Evolutionary conservation across 768 basidiomycete genomes (phyloP).

Genomic region (Leccinum aurantiacum): DNA sequence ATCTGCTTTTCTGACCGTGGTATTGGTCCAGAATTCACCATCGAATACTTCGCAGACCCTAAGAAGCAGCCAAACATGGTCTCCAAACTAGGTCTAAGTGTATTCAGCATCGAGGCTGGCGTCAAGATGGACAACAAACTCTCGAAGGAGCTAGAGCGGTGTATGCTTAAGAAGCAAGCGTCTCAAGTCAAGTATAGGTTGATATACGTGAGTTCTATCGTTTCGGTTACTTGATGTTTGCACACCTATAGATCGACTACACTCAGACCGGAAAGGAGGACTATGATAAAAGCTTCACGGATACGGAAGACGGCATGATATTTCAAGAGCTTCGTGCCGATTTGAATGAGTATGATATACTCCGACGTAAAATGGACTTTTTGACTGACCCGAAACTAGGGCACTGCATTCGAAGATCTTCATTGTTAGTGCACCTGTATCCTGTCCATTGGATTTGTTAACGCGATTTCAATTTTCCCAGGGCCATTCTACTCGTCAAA

Average conservation of each 20-base stretch:
- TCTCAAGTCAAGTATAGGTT: constrained; percentile 4
- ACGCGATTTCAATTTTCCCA: neutral
- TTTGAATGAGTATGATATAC: constrained; percentile 11
- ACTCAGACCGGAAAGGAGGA: constrained; percentile 7
- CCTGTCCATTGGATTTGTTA: neutral
- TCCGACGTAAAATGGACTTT: neutral
- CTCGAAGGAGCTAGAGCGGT: neutral
- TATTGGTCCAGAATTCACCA: neutral
- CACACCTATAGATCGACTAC: neutral
- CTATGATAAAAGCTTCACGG: neutral
- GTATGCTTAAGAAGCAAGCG: neutral
- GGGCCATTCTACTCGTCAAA: constrained; percentile 16
- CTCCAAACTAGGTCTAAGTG: constrained; percentile 22
- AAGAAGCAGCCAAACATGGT: neutral
- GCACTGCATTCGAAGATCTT: constrained; percentile 73
- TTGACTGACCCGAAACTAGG: constrained; percentile 34
- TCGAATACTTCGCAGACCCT: neutral
- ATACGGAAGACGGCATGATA: neutral
- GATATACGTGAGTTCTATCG: constrained; percentile 7
- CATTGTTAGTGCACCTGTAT: constrained; percentile 51
- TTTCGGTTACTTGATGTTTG: too few relatives aligned
- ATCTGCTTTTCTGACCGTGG: neutral
- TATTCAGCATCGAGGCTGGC: constrained; percentile 23
- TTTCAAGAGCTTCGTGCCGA: constrained; percentile 11
- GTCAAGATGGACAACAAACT: neutral